Conservation (phyloP, 176 grass and related monocot species). For the Thalia dealbata region DNA sequence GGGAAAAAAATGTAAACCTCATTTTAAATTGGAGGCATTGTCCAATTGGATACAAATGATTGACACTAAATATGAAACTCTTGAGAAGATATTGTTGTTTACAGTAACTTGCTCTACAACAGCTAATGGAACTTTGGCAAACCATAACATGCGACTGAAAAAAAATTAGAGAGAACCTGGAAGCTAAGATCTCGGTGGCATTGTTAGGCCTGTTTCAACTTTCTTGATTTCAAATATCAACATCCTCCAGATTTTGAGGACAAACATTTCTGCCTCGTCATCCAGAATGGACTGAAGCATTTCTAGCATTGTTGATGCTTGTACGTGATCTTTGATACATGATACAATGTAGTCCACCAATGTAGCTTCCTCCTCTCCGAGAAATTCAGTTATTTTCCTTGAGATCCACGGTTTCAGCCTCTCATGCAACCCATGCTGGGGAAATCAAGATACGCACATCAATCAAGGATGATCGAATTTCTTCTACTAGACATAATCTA, state of each 20-base stretch:
- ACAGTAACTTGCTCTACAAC: neutral
- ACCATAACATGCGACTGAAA: constrained; percentile 10
- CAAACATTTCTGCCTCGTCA: constrained; percentile 97
- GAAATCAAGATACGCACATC: neutral
- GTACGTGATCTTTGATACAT: constrained; percentile 86
- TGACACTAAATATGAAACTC: neutral
- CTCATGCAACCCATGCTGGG: constrained; percentile 80
- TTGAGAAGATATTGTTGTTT: neutral
- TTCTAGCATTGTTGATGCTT: constrained; percentile 83
- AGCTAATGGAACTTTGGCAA: neutral
- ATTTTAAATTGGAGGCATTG: constrained; percentile 3
- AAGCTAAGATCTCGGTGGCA: constrained; percentile 34
- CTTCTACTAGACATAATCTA: no score
- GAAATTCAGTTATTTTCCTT: constrained; percentile 95
- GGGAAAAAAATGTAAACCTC: neutral
- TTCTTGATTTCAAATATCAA: constrained; percentile 98
- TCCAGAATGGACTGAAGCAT: constrained; percentile 84
- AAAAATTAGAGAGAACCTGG: constrained; percentile 9
- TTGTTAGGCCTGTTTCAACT: constrained; percentile 65
- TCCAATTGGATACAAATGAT: neutral
- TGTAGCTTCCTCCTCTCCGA: constrained; percentile 94
- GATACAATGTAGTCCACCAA: constrained; percentile 96
- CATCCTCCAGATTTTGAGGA: constrained; percentile 99
- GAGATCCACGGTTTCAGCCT: constrained; percentile 99
- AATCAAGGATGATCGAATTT: neutral